Conservation (phyloP, 495 filamentous ascomycete genomes). For the Achaetomiella virescens region DNA sequence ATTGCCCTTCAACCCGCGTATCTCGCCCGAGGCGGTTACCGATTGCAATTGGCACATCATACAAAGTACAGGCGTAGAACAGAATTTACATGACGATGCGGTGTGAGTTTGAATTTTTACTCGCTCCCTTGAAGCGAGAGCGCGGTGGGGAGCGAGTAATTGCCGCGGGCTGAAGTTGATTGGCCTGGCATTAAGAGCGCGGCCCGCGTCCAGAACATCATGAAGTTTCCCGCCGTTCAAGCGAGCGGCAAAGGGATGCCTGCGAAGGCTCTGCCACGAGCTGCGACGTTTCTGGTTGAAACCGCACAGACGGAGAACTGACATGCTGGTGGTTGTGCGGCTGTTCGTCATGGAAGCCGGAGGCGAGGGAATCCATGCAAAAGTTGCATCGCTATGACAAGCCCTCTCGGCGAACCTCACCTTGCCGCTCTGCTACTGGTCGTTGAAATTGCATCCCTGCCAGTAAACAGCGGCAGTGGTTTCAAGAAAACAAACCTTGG, state of each 20-base stretch:
- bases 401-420: not conserved
- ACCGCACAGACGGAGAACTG: conserved; percentile 14
- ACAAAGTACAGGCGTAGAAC: not conserved
- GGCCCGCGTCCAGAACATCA: too few relatives aligned
- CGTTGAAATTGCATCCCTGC: not conserved
- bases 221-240: not conserved
- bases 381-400: conserved; percentile 16
- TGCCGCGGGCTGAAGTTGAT: not conserved
- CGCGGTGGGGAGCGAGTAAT: not conserved
- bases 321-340: conserved; percentile 24
- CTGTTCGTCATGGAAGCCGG: conserved; percentile 20
- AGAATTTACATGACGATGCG: not conserved
- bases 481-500: not conserved
- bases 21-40: conserved; percentile 4
- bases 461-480: not conserved
- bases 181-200: not conserved
- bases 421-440: conserved; percentile 10
- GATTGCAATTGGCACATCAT: not conserved
- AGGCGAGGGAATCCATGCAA: conserved; percentile 20
- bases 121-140: not conserved
- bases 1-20: conserved; percentile 3
- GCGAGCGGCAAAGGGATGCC: not conserved
- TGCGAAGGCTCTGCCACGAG: too few relatives aligned
- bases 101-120: not conserved
- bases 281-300: conserved; percentile 4